phyloP scores from a whole-genome alignment of 768 basidiomycete species.

The Lactarius evosmus region DNA sequence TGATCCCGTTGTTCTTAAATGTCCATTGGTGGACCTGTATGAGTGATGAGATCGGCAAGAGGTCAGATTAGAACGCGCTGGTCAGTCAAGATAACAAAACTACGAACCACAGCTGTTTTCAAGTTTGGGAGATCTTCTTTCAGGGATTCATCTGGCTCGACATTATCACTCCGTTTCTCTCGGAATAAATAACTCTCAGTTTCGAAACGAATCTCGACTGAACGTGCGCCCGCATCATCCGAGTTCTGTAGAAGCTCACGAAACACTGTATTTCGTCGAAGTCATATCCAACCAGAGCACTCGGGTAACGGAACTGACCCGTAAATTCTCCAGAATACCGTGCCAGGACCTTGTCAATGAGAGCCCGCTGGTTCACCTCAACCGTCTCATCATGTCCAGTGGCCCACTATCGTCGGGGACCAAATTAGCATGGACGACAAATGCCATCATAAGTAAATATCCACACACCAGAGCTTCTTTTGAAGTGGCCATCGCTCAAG shows the following conservation, averaged over 20 bases:
- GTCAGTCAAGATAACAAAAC: background rate
- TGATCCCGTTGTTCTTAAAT: conserved; percentile 84
- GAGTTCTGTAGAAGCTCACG: conserved; percentile 94
- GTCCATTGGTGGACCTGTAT: conserved; percentile 73
- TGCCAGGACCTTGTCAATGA: conserved; percentile 95
- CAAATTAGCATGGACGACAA: background rate
- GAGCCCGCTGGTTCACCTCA: conserved; percentile 92
- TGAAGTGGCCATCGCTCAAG: conserved; percentile 14
- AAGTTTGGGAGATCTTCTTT: conserved; percentile 52
- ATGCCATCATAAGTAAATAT: background rate
- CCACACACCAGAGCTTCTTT: conserved; percentile 19
- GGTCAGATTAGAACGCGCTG: background rate
- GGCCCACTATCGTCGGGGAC: conserved; percentile 40
- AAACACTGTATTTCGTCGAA: conserved; percentile 43
- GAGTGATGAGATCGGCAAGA: background rate
- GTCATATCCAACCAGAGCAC: background rate
- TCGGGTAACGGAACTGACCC: conserved; percentile 36
- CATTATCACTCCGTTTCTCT: conserved; percentile 29
- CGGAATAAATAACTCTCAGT: conserved; percentile 49
- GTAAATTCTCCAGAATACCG: conserved; percentile 95
- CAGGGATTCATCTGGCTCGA: background rate
- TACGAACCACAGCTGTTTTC: conserved; percentile 56
- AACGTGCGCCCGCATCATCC: conserved; percentile 78
- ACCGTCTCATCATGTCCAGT: conserved; percentile 76
- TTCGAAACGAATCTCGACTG: conserved; percentile 78